phyloP scores from a whole-genome alignment of 495 filamentous ascomycete species.

The Neurospora tetrasperma region DNA sequence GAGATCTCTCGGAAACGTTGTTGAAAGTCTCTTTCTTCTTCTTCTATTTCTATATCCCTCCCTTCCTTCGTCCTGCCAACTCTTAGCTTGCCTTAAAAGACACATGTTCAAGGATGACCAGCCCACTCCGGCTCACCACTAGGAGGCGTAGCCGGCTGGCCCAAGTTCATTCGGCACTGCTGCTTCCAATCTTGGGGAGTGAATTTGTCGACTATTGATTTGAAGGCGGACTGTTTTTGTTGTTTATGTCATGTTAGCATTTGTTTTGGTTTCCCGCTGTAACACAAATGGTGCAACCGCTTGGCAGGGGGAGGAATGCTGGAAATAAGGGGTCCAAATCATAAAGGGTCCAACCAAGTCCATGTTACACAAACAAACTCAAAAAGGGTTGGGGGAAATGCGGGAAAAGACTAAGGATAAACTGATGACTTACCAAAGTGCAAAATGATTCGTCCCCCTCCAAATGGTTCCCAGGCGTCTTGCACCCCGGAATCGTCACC shows the following conservation, averaged over 20 bases:
- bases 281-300: neutral
- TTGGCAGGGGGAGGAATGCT: neutral
- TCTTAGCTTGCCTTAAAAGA: too few relatives aligned
- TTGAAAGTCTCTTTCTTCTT: neutral
- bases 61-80: too few relatives aligned
- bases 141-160: conserved; percentile 41
- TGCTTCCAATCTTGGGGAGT: conserved; percentile 71
- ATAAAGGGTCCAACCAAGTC: neutral
- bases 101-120: conserved; percentile 19
- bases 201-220: conserved; percentile 80
- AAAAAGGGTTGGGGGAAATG: too few relatives aligned
- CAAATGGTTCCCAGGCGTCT: conserved; percentile 65
- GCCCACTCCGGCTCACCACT: conserved; percentile 39
- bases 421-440: conserved; percentile 45
- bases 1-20: too few relatives aligned
- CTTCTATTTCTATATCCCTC: too few relatives aligned
- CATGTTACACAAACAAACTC: too few relatives aligned
- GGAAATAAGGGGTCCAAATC: neutral
- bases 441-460: conserved; percentile 87
- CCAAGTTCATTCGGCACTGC: conserved; percentile 60
- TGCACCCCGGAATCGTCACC: conserved; percentile 74
- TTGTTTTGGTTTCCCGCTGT: too few relatives aligned
- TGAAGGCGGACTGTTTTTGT: conserved; percentile 64
- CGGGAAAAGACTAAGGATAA: too few relatives aligned
- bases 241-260: neutral